Evolutionary conservation across 805 yeast genomes (phyloP), one percentile per base, ranked within the genome.

Genomic region (Lachancea kluyveri): DNA sequence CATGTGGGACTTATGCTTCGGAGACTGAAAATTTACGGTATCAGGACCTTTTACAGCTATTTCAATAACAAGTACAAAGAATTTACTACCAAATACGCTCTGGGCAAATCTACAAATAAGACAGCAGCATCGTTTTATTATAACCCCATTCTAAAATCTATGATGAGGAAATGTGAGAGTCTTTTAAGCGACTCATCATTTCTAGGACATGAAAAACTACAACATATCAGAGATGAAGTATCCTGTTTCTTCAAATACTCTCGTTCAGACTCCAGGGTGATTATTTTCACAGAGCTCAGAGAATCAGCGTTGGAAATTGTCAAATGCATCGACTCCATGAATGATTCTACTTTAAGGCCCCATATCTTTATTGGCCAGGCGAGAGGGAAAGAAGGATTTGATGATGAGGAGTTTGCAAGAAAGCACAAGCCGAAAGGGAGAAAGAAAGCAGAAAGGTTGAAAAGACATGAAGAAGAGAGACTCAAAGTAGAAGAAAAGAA

Each of bases 281-380:
- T 92, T 25, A 69, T 92, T 0, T 92, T 92, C 55, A 82, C 95
- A 0, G 95, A 88, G 52, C 72, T 75, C 38, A 70, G 99, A 52
- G 94, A 85, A 41, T 80, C 95, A 4, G 98, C 97, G 0, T 60
- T 84, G 24, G 96, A 88, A 41, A 80, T 92, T 26, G 85, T 84
- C 2, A 77, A 75, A 41, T 70, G 60, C 32, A 59, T 77, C 28
- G 90, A 80, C 42, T 39, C 50, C 5, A 41, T 53, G 34, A 51
- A 48, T 23, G 58, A 57, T 34, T 45, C 39, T 17, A 60, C 40
- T 24, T 58, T 73, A 14, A 70, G 71, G 30, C 84, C 97, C 0
- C 95, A 85, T 52, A 74, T 90, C 15, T 92, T 92, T 52, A 85
- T 92, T 41, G 99, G 99, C 0, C 99, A 92, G 52, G 71, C 95